Evolutionary conservation across 2,329 filamentous ascomycete genomes (phyloP), one percentile per base, ranked within the genome.

Genomic region (Ascochyta fabae): DNA sequence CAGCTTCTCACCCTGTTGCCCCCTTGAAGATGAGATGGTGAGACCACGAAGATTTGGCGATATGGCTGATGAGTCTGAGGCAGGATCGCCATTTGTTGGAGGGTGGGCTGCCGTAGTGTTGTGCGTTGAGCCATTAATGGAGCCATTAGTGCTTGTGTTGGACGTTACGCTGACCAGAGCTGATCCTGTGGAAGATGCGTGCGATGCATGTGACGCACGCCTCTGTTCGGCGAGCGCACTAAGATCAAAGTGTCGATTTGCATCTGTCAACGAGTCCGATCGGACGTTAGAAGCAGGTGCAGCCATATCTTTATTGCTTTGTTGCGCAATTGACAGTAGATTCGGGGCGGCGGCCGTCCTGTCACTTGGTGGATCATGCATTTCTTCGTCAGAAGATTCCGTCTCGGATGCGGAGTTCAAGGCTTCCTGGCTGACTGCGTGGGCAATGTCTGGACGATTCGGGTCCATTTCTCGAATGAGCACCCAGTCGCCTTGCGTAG

Each of bases 391-490:
- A 41, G 80, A 77, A 13, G 75, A 70, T 52, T 78, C 79, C 2
- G 76, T 77, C 22, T 81, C 79, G 38, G 74, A 77, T 24, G 70
- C 71, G 3, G 75, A 76, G 35, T 75, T 73, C 43, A 90, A 77
- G 22, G 84, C 80, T 61, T 81, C 72, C 59, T 78, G 76, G 60
- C 81, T 83, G 53, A 85, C 88, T 68, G 77, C 71, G 61, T 77
- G 77, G 54, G 87, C 87, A 68, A 91, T 83, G 46, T 92, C 87
- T 46, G 84, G 86, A 62, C 80, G 80, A 68, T 86, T 86, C 67
- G 86, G 85, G 65, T 79, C 84, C 78, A 93, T 82, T 72, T 82
- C 80, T 53, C 79, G 77, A 60, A 94, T 82, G 73, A 94, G 81
- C 61, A 91, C 86, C 64, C 81, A 84, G 82, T 90, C 86, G 65